Evolutionary conservation across 768 basidiomycete genomes (phyloP).

Genomic region (Suillus variegatus): DNA sequence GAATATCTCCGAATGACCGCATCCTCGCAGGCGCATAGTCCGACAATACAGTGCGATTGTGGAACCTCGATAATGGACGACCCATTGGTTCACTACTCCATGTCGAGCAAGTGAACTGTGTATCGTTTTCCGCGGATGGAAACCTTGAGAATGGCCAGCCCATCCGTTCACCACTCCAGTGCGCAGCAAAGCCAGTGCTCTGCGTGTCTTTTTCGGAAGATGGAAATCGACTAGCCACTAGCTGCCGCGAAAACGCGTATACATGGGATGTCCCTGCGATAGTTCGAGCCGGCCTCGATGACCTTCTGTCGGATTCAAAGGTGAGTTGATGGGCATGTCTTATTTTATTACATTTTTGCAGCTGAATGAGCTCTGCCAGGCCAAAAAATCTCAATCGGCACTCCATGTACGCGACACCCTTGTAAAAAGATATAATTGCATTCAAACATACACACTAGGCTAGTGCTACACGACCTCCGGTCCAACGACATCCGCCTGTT

Average conservation of each 20-base stretch:
- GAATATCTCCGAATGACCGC: background rate
- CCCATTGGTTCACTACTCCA: background rate
- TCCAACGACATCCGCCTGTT: background rate
- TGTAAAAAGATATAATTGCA: background rate
- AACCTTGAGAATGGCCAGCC: too few species aligned
- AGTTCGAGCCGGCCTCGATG: background rate
- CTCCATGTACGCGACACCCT: background rate
- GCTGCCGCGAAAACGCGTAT: background rate
- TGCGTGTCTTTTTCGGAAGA: background rate
- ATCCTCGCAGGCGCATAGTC: constrained; percentile 15
- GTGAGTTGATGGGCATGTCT: background rate
- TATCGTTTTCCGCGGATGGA: background rate
- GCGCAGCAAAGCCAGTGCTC: too few species aligned
- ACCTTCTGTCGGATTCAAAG: background rate
- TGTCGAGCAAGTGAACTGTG: background rate
- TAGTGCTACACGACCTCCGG: background rate
- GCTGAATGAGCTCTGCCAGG: background rate
- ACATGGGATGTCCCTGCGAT: background rate
- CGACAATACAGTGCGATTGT: background rate
- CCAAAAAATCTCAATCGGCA: background rate
- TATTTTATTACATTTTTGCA: background rate
- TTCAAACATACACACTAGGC: background rate
- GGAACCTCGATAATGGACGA: background rate
- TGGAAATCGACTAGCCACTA: background rate
- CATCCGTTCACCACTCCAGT: too few species aligned